phyloP scores from a whole-genome alignment of 2,329 filamentous ascomycete genomes.

The Cryphonectria nitschkei region DNA sequence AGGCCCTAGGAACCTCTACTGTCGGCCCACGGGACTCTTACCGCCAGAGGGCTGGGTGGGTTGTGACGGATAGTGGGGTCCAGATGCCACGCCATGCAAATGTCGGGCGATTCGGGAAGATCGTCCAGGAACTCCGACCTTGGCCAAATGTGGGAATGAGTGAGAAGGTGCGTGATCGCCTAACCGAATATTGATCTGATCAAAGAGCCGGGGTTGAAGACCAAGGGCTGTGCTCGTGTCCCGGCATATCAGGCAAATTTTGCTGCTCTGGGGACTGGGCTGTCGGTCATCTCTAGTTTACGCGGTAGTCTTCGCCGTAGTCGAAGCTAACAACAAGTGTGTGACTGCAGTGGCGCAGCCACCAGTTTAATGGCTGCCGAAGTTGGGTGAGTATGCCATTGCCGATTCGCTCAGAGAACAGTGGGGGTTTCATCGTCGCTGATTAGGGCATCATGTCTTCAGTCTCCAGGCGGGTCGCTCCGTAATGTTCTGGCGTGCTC shows the following conservation, averaged over 20 bases:
- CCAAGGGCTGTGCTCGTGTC: background rate
- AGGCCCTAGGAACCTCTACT: background rate
- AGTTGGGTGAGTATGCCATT: background rate
- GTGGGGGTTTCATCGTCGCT: background rate
- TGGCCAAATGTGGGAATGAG: background rate
- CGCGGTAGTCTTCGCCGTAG: background rate
- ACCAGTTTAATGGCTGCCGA: background rate
- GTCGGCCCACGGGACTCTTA: conserved; percentile 11
- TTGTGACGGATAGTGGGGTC: conserved; percentile 3
- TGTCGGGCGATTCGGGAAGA: conserved; percentile 18
- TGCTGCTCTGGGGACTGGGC: background rate
- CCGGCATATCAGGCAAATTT: background rate
- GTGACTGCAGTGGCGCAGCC: background rate
- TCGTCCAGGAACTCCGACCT: background rate
- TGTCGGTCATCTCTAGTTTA: too few species aligned
- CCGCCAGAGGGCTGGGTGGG: conserved; percentile 14
- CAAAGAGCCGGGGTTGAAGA: background rate
- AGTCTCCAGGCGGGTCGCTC: conserved; percentile 9
- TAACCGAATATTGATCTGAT: background rate
- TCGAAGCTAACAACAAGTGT: background rate
- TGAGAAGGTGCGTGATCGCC: background rate
- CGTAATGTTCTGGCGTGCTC: conserved; percentile 5
- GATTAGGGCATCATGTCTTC: background rate
- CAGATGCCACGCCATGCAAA: conserved; percentile 20
- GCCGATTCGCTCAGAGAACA: background rate